A percentile compares a stretch with the other conserved stretches of the same genome.
phyloP scores from a whole-genome alignment of 257 asterid species.

The Petrea volubilis region DNA sequence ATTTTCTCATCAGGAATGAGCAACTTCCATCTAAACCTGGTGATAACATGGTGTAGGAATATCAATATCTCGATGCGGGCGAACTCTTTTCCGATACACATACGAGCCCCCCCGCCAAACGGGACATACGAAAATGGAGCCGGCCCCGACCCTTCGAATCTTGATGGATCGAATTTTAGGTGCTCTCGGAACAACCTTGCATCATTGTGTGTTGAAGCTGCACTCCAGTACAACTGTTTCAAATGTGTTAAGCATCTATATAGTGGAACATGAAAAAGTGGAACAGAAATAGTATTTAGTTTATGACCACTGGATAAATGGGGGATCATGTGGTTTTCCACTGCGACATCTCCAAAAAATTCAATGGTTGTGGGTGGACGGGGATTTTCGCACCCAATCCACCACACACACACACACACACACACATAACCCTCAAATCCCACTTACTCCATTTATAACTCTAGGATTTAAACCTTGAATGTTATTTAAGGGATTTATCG shows the following conservation, averaged over 20 bases:
- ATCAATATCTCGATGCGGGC: constrained; percentile 61
- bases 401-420: too few relatives aligned
- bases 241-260: not conserved
- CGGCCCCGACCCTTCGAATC: constrained; percentile 69
- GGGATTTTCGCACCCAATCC: too few relatives aligned
- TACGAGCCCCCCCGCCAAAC: constrained; percentile 79
- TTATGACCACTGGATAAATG: too few relatives aligned
- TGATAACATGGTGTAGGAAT: constrained; percentile 47
- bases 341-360: too few relatives aligned
- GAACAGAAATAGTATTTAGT: too few relatives aligned
- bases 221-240: constrained; percentile 63
- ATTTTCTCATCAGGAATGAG: constrained; percentile 43
- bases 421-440: too few relatives aligned
- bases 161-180: constrained; percentile 51
- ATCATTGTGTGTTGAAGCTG: constrained; percentile 49
- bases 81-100: constrained; percentile 71
- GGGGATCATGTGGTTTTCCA: too few relatives aligned
- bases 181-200: constrained; percentile 28
- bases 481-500: too few relatives aligned
- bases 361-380: too few relatives aligned
- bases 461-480: too few relatives aligned
- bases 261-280: too few relatives aligned
- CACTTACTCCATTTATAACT: too few relatives aligned
- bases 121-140: constrained; percentile 60
- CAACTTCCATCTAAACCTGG: constrained; percentile 47